Base-by-base conservation (phyloP, 352 stramenopile species). In the Globisporangium parvum region DNA sequence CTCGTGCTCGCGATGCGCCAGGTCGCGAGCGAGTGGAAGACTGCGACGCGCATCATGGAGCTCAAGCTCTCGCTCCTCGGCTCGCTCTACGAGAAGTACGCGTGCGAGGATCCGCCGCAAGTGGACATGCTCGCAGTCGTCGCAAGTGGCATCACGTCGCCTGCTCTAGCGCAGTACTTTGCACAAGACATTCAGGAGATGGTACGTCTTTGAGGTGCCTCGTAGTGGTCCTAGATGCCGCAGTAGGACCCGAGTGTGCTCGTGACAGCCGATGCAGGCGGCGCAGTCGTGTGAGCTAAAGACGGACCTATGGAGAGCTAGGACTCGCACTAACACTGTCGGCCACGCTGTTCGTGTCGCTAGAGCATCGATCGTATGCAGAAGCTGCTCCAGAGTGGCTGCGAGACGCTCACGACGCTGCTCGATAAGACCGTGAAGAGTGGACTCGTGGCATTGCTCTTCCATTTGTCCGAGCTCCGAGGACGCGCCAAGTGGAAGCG, bases 161-260 rank as follows among this genome's bases (percentile, higher is more conserved):
- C 81, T 24, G 78, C 77, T 14, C 59, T 91, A 6, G 75, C 77
- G 1, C 81, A 91, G 52, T 91, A 87, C 47, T 91, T 91, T 60
- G 78, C 81, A 2, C 81, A 91, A 61, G 78, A 91, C 55, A 91
- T 91, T 47, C 78, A 89, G 47, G 81, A 89, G 63, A 85, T 87
- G 75, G 80, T 88, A n/a, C n/a, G n/a, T n/a, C n/a, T n/a, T n/a
- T n/a, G n/a, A n/a, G n/a, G n/a, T n/a, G n/a, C n/a, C n/a, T n/a
- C n/a, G n/a, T n/a, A n/a, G n/a, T n/a, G n/a, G n/a, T n/a, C n/a
- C n/a, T n/a, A n/a, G n/a, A n/a, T n/a, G n/a, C n/a, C n/a, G n/a
- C n/a, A n/a, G n/a, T n/a, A n/a, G n/a, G n/a, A n/a, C n/a, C n/a
- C n/a, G n/a, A n/a, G n/a, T n/a, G n/a, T n/a, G n/a, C n/a, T n/a